These are phyloP conservation scores for Trametes versicolor DNA, from an alignment of 1,284 basidiomycete species.

Conservation along the genomic window DNA sequence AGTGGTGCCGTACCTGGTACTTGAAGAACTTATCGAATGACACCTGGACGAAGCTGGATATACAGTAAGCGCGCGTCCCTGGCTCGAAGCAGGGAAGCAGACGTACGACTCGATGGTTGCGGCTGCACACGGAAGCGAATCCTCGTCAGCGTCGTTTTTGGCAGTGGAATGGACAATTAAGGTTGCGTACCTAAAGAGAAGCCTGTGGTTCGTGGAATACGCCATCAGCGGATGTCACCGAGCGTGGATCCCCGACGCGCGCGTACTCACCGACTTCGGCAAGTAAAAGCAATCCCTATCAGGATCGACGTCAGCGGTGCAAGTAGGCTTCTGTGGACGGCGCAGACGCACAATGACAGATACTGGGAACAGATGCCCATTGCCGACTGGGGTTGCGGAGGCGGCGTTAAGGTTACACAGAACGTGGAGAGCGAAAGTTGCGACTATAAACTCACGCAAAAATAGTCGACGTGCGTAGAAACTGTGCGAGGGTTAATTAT, in stretches of 20 bases:
- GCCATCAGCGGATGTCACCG: not conserved
- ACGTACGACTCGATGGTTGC: conserved; percentile 20
- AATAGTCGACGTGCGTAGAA: conserved; percentile 20
- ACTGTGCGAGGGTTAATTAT: not conserved
- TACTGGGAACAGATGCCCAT: conserved; percentile 13
- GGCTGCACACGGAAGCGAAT: not conserved
- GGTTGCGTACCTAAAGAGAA: conserved; percentile 8
- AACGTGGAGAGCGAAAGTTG: no score
- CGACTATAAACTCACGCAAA: conserved; percentile 12
- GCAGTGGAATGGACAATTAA: not conserved
- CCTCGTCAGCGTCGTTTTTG: not conserved
- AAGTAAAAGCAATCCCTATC: conserved; percentile 11
- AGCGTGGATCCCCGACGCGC: not conserved
- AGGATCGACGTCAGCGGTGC: conserved; percentile 4
- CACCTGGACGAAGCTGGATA: conserved; percentile 7
- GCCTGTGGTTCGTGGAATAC: not conserved
- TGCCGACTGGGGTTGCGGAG: conserved; percentile 2
- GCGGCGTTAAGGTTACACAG: not conserved
- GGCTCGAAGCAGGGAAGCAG: not conserved
- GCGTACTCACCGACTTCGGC: conserved; percentile 16
- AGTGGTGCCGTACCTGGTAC: conserved; percentile 5
- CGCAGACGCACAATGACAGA: conserved; percentile 14
- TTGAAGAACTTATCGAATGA: conserved; percentile 13
- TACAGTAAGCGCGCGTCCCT: not conserved
- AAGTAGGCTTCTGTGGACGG: not conserved